Percentiles rank a stretch among this genome's conserved stretches.
Conservation (phyloP, 1,139 yeast species). For the Geotrichum phurueaensis region DNA sequence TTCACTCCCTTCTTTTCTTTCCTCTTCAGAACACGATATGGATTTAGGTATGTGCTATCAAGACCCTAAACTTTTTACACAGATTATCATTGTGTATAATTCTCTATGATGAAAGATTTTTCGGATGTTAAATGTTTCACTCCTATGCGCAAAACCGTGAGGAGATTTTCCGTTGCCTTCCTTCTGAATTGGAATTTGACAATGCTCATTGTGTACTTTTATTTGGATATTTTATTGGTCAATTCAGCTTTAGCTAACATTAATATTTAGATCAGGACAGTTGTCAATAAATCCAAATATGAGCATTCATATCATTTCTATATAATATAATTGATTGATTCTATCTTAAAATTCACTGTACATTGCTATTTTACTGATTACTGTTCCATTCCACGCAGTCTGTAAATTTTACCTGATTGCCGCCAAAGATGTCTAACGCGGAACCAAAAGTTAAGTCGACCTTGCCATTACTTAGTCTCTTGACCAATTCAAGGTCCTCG, state of each 20-base stretch:
- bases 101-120: constrained; percentile 17
- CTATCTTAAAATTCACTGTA: not conserved
- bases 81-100: not conserved
- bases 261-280: not conserved
- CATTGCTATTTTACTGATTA: not conserved
- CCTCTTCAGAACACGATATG: not conserved
- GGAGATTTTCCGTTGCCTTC: constrained; percentile 19
- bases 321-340: not conserved
- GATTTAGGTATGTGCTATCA: not conserved
- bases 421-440: constrained; percentile 92
- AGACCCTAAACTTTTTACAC: not conserved
- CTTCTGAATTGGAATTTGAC: constrained; percentile 9
- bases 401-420: constrained; percentile 62
- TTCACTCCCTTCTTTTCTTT: not conserved
- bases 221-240: not conserved
- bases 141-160: constrained; percentile 17
- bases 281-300: not conserved
- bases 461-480: constrained; percentile 61
- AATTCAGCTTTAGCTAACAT: not conserved
- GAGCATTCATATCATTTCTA: not conserved
- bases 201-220: not conserved
- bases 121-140: constrained; percentile 17
- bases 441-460: constrained; percentile 93
- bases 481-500: constrained; percentile 60
- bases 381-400: constrained; percentile 73